These are phyloP conservation scores for Lactifluus rugatus DNA, from an alignment of 768 basidiomycete species.

Conservation along the genomic window DNA sequence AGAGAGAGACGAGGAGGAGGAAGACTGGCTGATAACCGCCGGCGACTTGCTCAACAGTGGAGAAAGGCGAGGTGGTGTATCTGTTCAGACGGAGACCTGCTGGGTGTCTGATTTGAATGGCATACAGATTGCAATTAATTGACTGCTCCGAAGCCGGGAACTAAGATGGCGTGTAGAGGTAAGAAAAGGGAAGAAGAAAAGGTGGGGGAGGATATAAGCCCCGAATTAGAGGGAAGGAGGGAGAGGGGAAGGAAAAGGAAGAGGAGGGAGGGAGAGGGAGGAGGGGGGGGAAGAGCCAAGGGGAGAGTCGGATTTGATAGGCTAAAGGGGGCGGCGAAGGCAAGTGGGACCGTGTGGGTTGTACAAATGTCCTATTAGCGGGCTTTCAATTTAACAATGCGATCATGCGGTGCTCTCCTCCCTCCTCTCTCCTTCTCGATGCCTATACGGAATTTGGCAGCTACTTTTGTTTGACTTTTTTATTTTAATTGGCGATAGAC, in stretches of 20 bases:
- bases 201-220: background rate
- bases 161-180: background rate
- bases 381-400: constrained; percentile 15
- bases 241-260: background rate
- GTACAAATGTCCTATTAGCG: constrained; percentile 22
- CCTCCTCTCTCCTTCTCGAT: background rate
- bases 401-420: constrained; percentile 13
- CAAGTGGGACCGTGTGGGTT: constrained; percentile 20
- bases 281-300: constrained; percentile 21
- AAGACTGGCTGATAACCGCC: constrained; percentile 26
- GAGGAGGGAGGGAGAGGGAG: constrained; percentile 13
- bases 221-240: background rate
- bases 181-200: background rate
- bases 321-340: background rate
- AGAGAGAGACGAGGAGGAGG: constrained; percentile 15
- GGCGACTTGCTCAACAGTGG: constrained; percentile 21
- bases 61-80: constrained; percentile 23
- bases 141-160: constrained; percentile 1
- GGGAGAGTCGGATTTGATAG: constrained; percentile 4
- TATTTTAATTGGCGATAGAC: too few relatives aligned
- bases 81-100: constrained; percentile 52
- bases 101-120: constrained; percentile 36
- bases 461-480: background rate
- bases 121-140: constrained; percentile 17
- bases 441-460: background rate